Evolutionary conservation across 106 monocot genomes (phyloP).

Genomic region (Narthecium ossifragum): DNA sequence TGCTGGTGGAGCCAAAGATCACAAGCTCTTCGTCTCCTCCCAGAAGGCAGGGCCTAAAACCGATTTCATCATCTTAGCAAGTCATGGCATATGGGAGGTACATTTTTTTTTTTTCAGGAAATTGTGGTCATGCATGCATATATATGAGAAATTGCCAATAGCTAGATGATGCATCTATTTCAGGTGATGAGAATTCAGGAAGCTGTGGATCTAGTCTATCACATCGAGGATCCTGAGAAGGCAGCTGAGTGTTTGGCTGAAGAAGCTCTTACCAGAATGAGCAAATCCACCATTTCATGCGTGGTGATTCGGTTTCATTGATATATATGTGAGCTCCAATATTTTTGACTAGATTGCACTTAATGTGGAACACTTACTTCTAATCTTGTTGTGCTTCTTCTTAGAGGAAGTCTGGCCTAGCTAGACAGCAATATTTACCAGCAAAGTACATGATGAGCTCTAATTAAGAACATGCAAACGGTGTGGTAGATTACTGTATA

Average conservation of each 20-base stretch:
- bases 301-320: slow-evolving; percentile 27
- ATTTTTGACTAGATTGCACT: not conserved
- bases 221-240: slow-evolving; percentile 32
- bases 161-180: not conserved
- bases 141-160: not conserved
- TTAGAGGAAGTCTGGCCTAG: not conserved
- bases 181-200: slow-evolving; percentile 44
- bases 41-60: slow-evolving; percentile 18
- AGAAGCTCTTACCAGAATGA: slow-evolving; percentile 33
- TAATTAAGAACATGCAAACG: no score
- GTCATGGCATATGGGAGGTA: slow-evolving; percentile 56
- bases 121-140: not conserved
- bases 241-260: slow-evolving; percentile 34
- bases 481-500: no score
- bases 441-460: not conserved
- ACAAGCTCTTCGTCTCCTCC: slow-evolving; percentile 13
- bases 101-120: not conserved
- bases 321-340: not conserved
- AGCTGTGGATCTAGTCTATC: slow-evolving; percentile 30
- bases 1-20: not conserved
- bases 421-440: not conserved
- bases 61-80: slow-evolving; percentile 41
- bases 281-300: slow-evolving; percentile 28
- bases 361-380: not conserved
- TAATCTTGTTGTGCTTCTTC: not conserved